Evolutionary conservation across 2,329 filamentous ascomycete genomes (phyloP), one percentile per base, ranked within the genome.

Genomic region (Cordyceps farinosa): DNA sequence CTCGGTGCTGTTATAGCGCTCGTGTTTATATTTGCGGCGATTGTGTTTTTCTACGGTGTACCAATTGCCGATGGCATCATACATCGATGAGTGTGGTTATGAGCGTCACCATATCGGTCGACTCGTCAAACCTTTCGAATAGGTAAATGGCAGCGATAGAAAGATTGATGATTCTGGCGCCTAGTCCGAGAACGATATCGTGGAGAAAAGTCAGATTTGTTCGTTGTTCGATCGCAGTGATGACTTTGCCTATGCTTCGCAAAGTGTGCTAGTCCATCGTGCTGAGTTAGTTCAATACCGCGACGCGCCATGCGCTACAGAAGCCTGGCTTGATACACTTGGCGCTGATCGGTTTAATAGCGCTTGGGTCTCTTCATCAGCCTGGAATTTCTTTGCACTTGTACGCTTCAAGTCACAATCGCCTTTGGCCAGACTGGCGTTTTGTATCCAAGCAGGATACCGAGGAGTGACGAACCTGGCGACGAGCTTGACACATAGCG

Each of bases 241-340:
- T 82, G 1, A 90, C 76, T 64, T 87, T 83, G 3, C 84, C 86
- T 1, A 84, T 86, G 59, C 82, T 80, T 69, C 87, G 88, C 58
- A 80, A 80, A 50, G 84, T 84, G 71, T 90, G 87, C 64, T 89
- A 90, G 67, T 90, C 86, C 75, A 87, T 87, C 0, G 86, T 88
- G 5, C 10, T 50, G 32, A 13, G 22, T 55, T 30, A 13, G 45
- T 45, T 45, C 47, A 38, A 30, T 63, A 55, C 4, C 32, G 52
- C 27, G 36, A n/a, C 6, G 27, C 38, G 17, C 59, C 51, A 32
- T 62, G 48, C 30, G 59, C 22, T 9, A 32, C 51, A 13, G 59
- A 40, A 9, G 50, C 40, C 32, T 55, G 50, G 5, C 34, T 30
- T 5, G 30, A n/a, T 2, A 52, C 9, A 2, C 50, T 15, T 13